Percentiles rank a stretch among this genome's conserved stretches.
These are phyloP conservation scores for Aspergillaceae sp. DNA, from an alignment of 2,329 filamentous ascomycete genomes.

Conservation along the genomic window DNA sequence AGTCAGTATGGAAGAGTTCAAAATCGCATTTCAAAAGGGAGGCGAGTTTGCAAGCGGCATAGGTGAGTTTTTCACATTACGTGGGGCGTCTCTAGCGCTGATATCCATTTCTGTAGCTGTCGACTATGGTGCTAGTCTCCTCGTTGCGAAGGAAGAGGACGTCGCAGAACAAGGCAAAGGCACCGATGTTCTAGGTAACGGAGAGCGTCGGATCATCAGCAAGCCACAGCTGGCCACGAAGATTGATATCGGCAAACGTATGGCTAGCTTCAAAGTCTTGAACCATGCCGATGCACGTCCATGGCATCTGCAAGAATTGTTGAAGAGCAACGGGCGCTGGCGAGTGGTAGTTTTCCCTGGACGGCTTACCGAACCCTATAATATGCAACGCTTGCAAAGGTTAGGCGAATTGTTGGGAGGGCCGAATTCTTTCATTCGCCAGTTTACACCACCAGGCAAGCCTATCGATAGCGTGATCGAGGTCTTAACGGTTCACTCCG, in stretches of 20 bases:
- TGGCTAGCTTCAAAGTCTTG: slow-evolving; percentile 27
- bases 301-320: slow-evolving; percentile 30
- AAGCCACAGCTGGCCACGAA: slow-evolving; percentile 13
- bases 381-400: slow-evolving; percentile 38
- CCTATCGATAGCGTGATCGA: slow-evolving; percentile 47
- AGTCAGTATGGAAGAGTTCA: slow-evolving; percentile 56
- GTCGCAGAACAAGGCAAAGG: slow-evolving; percentile 40
- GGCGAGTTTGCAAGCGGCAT: slow-evolving; percentile 53
- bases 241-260: slow-evolving; percentile 27
- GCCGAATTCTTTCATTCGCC: slow-evolving; percentile 35
- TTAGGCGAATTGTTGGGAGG: slow-evolving; percentile 41
- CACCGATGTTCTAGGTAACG: slow-evolving; percentile 31
- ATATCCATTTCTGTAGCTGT: slow-evolving; percentile 31
- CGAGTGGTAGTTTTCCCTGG: slow-evolving; percentile 50
- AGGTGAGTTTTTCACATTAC: slow-evolving; percentile 17
- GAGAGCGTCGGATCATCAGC: slow-evolving; percentile 11
- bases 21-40: slow-evolving; percentile 51
- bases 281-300: slow-evolving; percentile 31
- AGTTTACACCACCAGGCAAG: slow-evolving; percentile 31
- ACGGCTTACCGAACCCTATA: slow-evolving; percentile 37
- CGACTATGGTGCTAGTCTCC: slow-evolving; percentile 48
- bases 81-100: background rate
- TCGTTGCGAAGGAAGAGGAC: slow-evolving; percentile 48
- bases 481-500: slow-evolving; percentile 52
- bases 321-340: slow-evolving; percentile 32